Base-by-base conservation (phyloP, 805 yeast genomes). In the Vanderwaltozyma polyspora region DNA sequence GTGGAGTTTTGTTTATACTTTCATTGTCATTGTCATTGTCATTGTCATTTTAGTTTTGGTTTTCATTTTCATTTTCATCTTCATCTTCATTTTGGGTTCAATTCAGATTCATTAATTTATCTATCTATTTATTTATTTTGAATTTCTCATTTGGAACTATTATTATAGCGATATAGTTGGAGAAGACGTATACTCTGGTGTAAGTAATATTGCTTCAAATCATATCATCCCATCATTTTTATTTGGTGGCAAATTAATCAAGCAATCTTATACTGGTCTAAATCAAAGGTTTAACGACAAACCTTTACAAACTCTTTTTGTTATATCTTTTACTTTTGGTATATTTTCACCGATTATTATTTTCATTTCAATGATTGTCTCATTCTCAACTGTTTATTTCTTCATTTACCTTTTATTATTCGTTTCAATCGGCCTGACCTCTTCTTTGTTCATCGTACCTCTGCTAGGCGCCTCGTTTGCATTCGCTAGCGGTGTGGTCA, bases 361-460 rank as follows among this genome's bases (percentile, higher is more conserved):
- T 13, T 29, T 29, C 3, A 22, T 28, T 12, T n/a, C 24, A 9
- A 35, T 48, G 31, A 43, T 49, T 43, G 34, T 51, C 18, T 40
- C 56, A 21, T 27, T 48, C 12, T 41, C 51, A 5, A 39, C 52
- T 7, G 6, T 47, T 18, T 42, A 43, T 27, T 44, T 51, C 23
- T 29, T 51, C 22, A 23, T 48, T 14, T 53, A 54, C 36, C 31
- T 55, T 12, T 28, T 42, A 2, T 31, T 47, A 13, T 55, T 52
- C 32, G 27, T 52, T 11, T 24, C 36, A 3, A 38, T 51, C 17
- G 48, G 46, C 3, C 19, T 43, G n/a, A 13, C 41, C 2, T 49
- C 59, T 3, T 37, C 54, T 3, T 17, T 50, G 10, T 41, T 55
- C 19, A 46, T 57, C 19, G 32, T 51, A 2, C 62, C 62, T 17